Evolutionary conservation across 306 rosid species (phyloP), one percentile per base, ranked within the genome.

Genomic region (Psophocarpus tetragonolobus): DNA sequence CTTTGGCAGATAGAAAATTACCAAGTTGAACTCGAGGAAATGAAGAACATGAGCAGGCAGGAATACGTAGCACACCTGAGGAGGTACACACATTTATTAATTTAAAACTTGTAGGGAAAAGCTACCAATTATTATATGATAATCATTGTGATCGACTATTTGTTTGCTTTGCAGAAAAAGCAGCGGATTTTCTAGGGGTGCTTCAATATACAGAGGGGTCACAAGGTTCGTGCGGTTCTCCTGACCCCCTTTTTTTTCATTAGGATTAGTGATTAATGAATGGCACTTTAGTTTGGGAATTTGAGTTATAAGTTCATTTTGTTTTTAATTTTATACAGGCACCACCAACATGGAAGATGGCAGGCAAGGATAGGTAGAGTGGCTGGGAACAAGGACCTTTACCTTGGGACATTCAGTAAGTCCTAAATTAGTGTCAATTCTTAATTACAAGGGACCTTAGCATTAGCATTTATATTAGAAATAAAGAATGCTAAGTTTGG

Each of bases 271-370:
- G 12, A 2, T n/a, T n/a, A n/a, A n/a, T n/a, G n/a, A n/a, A n/a
- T n/a, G n/a, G n/a, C 24, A 24, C 9, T 42, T 32, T 1, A 12
- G 4, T 71, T 71, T 61, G 13, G 47, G 61, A 5, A 38, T 51
- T 70, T 66, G 20, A 14, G 75, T 30, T 56, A 26, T 56, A 26
- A 47, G 50, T 42, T 38, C 54, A 18, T 71, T 51, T 68, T 30
- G 20, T 69, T 29, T 42, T 9, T 73, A 67, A 14, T 38, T 26
- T 48, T 79, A 32, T 85, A 39, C 80, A 96, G 99, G 67, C 99
- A 96, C 82, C 99, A 96, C 64, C 99, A 96, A 63, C 98, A 96
- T 71, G 99, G 99, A 27, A 87, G 99, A 87, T 96, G 99, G 99
- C 99, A 96, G 85, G 99, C 99, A 51, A 87, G 99, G 83, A 96